Evolutionary conservation across 169 alveolate species (phyloP).

Genomic region (Cryptosporidium baileyi): DNA sequence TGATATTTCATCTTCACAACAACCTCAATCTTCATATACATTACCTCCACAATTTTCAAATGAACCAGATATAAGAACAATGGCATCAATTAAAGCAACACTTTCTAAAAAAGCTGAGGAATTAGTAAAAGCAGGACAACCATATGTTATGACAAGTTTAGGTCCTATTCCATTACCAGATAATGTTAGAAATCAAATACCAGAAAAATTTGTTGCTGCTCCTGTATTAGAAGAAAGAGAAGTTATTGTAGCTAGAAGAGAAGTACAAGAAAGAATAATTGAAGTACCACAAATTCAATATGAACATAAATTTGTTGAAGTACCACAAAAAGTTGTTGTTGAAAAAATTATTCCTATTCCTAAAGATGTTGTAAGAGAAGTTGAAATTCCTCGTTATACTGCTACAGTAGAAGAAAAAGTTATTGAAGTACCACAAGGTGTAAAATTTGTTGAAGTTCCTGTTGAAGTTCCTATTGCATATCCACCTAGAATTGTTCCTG

Average conservation of each 20-base stretch:
- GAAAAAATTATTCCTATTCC: slow-evolving; percentile 81
- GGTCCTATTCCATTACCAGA: slow-evolving; percentile 86
- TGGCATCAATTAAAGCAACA: slow-evolving; percentile 69
- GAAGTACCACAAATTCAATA: slow-evolving; percentile 85
- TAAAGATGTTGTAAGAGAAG: slow-evolving; percentile 80
- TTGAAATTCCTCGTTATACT: slow-evolving; percentile 80
- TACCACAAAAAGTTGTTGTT: slow-evolving; percentile 76
- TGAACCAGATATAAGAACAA: slow-evolving; percentile 67
- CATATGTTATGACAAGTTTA: slow-evolving; percentile 85
- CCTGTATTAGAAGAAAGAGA: slow-evolving; percentile 85
- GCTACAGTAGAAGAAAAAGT: slow-evolving; percentile 86
- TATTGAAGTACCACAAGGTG: slow-evolving; percentile 86
- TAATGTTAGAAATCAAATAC: slow-evolving; percentile 80
- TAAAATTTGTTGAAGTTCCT: slow-evolving; percentile 85
- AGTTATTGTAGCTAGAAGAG: slow-evolving; percentile 82
- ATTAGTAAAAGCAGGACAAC: slow-evolving; percentile 71
- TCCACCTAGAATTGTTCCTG: slow-evolving; percentile 85
- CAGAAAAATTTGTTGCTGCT: slow-evolving; percentile 84
- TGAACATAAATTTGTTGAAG: slow-evolving; percentile 83
- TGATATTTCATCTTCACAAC: slow-evolving; percentile 37
- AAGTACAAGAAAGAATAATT: slow-evolving; percentile 82
- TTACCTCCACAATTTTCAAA: slow-evolving; percentile 65
- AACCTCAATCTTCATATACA: slow-evolving; percentile 25
- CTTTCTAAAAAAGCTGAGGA: slow-evolving; percentile 70
- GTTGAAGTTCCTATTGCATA: slow-evolving; percentile 85